Percentiles rank a stretch among this genome's conserved stretches.
These are phyloP conservation scores for Starmera stellimalicola DNA, from an alignment of 1,139 yeast species.

Conservation along the genomic window DNA sequence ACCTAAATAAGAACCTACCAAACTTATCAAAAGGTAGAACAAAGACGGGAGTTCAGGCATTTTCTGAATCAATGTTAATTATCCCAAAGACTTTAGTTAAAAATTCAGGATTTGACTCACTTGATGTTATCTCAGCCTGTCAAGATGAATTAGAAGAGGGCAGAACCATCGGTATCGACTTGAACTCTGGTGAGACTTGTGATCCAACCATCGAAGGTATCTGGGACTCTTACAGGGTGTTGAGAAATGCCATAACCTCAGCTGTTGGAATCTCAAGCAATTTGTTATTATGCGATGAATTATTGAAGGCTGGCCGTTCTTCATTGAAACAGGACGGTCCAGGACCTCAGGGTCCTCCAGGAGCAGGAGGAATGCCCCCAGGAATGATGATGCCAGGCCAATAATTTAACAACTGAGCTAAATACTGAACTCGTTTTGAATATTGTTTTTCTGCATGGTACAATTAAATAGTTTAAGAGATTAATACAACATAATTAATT, in stretches of 20 bases:
- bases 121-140: conserved; percentile 81
- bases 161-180: conserved; percentile 82
- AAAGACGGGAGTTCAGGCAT: conserved; percentile 87
- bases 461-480: too few species aligned
- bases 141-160: conserved; percentile 86
- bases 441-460: background rate
- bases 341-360: conserved; percentile 18
- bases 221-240: conserved; percentile 92
- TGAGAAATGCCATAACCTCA: conserved; percentile 84
- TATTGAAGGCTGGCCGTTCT: conserved; percentile 91
- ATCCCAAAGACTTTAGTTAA: conserved; percentile 89
- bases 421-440: too few species aligned
- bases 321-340: conserved; percentile 56
- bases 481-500: too few species aligned
- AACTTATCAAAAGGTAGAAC: conserved; percentile 72
- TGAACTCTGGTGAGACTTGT: conserved; percentile 89
- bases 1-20: conserved; percentile 43
- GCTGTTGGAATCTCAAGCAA: conserved; percentile 95
- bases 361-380: conserved; percentile 7
- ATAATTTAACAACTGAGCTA: too few species aligned
- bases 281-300: conserved; percentile 86
- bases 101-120: conserved; percentile 89
- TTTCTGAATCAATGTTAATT: conserved; percentile 82
- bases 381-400: too few species aligned
- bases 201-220: conserved; percentile 92